Base-by-base conservation (phyloP, 306 rosid species). In the Rosa rugosa region DNA sequence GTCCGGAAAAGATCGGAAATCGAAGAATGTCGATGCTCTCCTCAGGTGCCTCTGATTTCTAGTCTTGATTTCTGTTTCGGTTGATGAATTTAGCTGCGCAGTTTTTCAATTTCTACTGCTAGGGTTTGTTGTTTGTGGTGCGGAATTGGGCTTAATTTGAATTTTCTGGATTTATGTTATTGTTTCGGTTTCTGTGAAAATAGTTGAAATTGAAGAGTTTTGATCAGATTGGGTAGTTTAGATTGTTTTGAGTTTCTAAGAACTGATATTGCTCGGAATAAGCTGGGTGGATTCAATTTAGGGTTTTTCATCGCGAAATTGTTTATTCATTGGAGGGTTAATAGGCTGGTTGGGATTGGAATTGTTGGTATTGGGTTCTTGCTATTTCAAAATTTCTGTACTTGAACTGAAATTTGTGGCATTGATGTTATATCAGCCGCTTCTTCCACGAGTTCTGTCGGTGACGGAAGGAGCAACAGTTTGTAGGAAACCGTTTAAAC, bases 401-500 rank as follows among this genome's bases (percentile, higher is more conserved):
- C 13, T 72, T 40, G 41, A 73, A 73, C 68, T 56, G 77, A 53
- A 73, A 73, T 56, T 56, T 56, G 51, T 13, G 50, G 77, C 12
- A 23, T 36, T 57, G 41, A 1, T 40, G 62, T 23, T 74, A 6
- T 41, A 12, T 69, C 87, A 94, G 73, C 81, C 99, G 1, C 86
- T 94, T 80, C 91, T 94, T 22, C 99, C 97, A 5, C 92, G 93
- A 79, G 92, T 94, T 71, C 86, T 92, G 57, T 89, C 97, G 9
- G 97, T 90, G 42, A 67, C 89, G 13, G 88, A 85, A 65, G 93
- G 94, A 46, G 91, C 91, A 1, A 87, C 77, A 53, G 87, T 86
- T 41, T 94, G 99, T 72, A 85, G 97, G 82, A 94, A 91, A 69
- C 99, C 99, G 51, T 94, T 94, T 60, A 94, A 92, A 49, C 95